Conservation (phyloP, 371 early-diverging fungal genomes). For the Saksenaea oblongispora region DNA sequence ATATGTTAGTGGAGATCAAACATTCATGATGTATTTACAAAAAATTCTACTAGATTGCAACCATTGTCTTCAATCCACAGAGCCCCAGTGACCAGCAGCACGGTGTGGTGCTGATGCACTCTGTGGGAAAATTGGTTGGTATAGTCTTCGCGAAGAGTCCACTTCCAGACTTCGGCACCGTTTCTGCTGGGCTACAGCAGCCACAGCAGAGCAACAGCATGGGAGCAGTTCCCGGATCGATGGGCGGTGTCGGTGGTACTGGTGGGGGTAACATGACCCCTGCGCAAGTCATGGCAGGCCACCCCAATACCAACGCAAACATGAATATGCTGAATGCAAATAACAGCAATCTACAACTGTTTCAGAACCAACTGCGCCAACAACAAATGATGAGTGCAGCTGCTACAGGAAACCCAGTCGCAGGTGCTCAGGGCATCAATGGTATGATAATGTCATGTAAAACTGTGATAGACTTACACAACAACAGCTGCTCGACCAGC, state of each 20-base stretch:
- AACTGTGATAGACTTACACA: neutral
- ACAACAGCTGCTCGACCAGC: conserved; percentile 10
- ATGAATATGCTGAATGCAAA: conserved; percentile 21
- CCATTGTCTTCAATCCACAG: conserved; percentile 37
- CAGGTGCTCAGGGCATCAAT: conserved; percentile 8
- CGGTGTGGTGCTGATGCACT: conserved; percentile 52
- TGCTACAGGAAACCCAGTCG: neutral
- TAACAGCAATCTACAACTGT: conserved; percentile 9
- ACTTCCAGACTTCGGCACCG: conserved; percentile 46
- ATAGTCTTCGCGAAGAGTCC: conserved; percentile 53
- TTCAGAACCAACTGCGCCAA: conserved; percentile 13
- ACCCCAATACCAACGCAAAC: neutral
- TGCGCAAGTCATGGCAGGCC: neutral
- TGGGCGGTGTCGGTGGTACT: neutral
- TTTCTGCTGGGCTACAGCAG: conserved; percentile 8
- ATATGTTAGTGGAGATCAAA: conserved; percentile 35
- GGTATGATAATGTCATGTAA: neutral
- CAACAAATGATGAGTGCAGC: conserved; percentile 15
- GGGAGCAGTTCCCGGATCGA: neutral
- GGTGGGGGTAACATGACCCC: neutral
- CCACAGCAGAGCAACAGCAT: neutral
- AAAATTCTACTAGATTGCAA: conserved; percentile 38
- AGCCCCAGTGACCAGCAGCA: conserved; percentile 34
- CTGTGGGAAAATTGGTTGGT: conserved; percentile 50
- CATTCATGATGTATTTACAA: too few relatives aligned